phyloP scores from a whole-genome alignment of 208 protist genomes.

The Leishmania mexicana region DNA sequence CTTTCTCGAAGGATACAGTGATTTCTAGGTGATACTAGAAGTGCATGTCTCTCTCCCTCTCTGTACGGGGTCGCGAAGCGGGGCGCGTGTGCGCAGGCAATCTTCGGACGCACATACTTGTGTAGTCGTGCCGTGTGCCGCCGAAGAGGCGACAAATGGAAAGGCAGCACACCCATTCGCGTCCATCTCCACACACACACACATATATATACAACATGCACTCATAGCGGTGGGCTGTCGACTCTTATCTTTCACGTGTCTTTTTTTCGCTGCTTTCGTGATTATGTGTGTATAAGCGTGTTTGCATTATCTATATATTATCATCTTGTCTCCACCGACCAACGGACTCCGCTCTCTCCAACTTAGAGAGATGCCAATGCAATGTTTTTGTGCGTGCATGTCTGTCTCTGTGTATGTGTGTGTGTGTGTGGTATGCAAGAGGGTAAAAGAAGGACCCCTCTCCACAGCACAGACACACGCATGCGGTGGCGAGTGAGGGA shows the following conservation, averaged over 20 bases:
- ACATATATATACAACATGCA: too few relatives aligned
- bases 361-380: not conserved
- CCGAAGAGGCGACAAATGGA: not conserved
- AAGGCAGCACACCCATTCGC: not conserved
- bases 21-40: not conserved
- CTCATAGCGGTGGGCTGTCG: not conserved
- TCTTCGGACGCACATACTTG: not conserved
- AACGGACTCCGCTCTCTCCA: not conserved
- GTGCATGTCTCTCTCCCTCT: not conserved
- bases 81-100: not conserved
- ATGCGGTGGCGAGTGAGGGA: not conserved
- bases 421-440: not conserved
- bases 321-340: not conserved
- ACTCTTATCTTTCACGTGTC: not conserved
- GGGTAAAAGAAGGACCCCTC: too few relatives aligned
- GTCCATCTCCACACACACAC: too few relatives aligned
- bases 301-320: not conserved
- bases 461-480: not conserved
- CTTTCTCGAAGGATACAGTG: not conserved
- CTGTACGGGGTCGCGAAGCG: not conserved
- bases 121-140: not conserved
- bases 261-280: not conserved
- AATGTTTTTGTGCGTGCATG: not conserved
- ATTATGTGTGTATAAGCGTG: not conserved
- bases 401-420: not conserved